Conservation (phyloP, 2,329 filamentous ascomycete genomes). For the Cryphonectria parasitica region DNA sequence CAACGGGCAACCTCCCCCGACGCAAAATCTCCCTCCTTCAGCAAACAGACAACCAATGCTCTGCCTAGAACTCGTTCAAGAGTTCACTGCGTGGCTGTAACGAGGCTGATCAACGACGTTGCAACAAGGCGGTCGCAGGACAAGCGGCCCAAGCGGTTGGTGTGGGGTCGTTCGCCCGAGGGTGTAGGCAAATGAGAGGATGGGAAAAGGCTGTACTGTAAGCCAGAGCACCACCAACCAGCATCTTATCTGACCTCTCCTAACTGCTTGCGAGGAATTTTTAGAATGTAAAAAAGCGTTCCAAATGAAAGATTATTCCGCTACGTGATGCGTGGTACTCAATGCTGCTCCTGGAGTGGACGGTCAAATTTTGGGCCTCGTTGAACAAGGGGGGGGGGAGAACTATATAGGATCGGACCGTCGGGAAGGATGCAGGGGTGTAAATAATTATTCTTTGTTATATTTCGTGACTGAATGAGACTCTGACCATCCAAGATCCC, state of each 20-base stretch:
- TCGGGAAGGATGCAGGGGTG: background rate
- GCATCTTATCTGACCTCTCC: background rate
- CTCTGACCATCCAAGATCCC: background rate
- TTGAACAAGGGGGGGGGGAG: background rate
- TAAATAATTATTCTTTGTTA: background rate
- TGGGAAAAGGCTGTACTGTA: background rate
- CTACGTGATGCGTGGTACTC: background rate
- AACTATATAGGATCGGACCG: background rate
- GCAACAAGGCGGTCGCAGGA: constrained; percentile 13
- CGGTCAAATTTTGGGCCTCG: constrained; percentile 12
- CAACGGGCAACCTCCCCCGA: background rate
- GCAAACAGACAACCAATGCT: background rate
- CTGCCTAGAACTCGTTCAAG: background rate
- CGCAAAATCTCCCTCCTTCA: background rate
- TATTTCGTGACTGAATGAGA: background rate
- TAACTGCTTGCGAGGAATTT: background rate
- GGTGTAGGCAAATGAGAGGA: constrained; percentile 17
- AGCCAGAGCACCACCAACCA: background rate
- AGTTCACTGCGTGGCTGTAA: constrained; percentile 10
- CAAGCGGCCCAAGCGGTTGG: constrained; percentile 1
- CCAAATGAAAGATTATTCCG: background rate
- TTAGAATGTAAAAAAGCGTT: too few relatives aligned
- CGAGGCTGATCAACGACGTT: constrained; percentile 23
- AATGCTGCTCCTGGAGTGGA: background rate
- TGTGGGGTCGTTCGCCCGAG: constrained; percentile 3